These are phyloP conservation scores for Albatrellus ellisii DNA, from an alignment of 768 basidiomycete species.

Conservation along the genomic window DNA sequence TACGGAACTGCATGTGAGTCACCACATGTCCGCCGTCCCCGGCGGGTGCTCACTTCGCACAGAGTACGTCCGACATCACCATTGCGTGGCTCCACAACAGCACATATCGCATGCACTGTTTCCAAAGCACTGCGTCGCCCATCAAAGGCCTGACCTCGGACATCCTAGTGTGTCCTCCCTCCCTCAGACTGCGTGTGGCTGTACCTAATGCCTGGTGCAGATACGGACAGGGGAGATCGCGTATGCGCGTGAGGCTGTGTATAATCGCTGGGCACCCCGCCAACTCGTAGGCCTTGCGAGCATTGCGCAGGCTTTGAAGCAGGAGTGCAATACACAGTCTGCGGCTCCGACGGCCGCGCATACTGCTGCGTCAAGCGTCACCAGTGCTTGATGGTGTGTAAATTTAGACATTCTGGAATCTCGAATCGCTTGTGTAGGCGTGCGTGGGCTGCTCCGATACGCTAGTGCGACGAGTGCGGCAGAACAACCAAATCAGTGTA, in stretches of 20 bases:
- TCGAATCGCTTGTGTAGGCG: too few species aligned
- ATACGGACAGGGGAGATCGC: conserved; percentile 21
- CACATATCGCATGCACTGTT: conserved; percentile 72
- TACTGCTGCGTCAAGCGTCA: too few species aligned
- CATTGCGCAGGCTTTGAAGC: background rate
- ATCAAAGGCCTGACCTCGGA: conserved; percentile 79
- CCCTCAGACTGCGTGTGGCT: too few species aligned
- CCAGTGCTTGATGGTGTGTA: too few species aligned
- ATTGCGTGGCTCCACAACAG: conserved; percentile 35
- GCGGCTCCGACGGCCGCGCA: too few species aligned
- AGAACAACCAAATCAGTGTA: too few species aligned
- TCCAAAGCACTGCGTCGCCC: conserved; percentile 65
- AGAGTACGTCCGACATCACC: conserved; percentile 46
- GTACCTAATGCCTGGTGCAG: conserved; percentile 10
- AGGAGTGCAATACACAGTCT: too few species aligned
- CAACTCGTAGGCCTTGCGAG: conserved; percentile 13
- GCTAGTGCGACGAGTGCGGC: too few species aligned
- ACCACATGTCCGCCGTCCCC: background rate
- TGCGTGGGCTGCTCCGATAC: too few species aligned
- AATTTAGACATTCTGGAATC: too few species aligned
- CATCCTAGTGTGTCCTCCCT: conserved; percentile 43
- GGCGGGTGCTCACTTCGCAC: background rate
- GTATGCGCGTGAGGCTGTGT: conserved; percentile 18
- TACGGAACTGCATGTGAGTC: conserved; percentile 55
- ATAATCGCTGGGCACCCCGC: conserved; percentile 17